Evolutionary conservation across 2,329 filamentous ascomycete genomes (phyloP), one percentile per base, ranked within the genome.

Genomic region (Karstenula rhodostoma): DNA sequence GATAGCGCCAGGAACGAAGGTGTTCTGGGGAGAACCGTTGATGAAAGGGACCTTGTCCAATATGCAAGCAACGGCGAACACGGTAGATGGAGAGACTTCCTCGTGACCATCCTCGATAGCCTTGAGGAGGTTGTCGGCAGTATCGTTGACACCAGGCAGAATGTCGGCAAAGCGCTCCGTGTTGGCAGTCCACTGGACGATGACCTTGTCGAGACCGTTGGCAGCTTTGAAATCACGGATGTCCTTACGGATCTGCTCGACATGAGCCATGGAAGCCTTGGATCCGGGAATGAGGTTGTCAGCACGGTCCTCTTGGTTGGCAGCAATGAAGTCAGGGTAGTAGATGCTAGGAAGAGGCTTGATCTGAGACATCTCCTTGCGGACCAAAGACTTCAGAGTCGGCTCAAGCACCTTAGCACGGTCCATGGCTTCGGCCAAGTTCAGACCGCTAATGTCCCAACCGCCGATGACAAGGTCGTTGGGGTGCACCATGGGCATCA

Each of bases 11-110:
- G 94, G 94, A 22, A 99, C 94, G 73, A 99, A 98, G 46, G 95
- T 99, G 86, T 99, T 99, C 82, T 99, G 95, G 35, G 95, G 95
- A 65, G 95, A 99, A 60, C 95, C 95, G 81, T 99, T 99, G 89
- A 99, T 97, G 85, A 99, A 99, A 3, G 95, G 94, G 13, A 89
- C 87, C 35, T 88, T 85, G 78, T 99, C 95, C 44, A 97, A 87
- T 73, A 98, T 97, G 76, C 88, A 95, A 55, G 95, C 94, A 56
- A 99, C 92, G 12, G 95, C 93, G 74, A 99, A 99, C 72, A 99
- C 87, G 53, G 94, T 98, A 23, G 95, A 98, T 32, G 95, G 95
- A 17, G 95, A 87, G n/a, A 99, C 87, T 77, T 99, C 95, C 64
- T 89, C 87, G 77, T 99, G 93, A 47, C 94, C 93, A 64, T 85